Evolutionary conservation across 169 alveolate species (phyloP), one percentile per base, ranked within the genome.

Genomic region (Eimeria acervulina): DNA sequence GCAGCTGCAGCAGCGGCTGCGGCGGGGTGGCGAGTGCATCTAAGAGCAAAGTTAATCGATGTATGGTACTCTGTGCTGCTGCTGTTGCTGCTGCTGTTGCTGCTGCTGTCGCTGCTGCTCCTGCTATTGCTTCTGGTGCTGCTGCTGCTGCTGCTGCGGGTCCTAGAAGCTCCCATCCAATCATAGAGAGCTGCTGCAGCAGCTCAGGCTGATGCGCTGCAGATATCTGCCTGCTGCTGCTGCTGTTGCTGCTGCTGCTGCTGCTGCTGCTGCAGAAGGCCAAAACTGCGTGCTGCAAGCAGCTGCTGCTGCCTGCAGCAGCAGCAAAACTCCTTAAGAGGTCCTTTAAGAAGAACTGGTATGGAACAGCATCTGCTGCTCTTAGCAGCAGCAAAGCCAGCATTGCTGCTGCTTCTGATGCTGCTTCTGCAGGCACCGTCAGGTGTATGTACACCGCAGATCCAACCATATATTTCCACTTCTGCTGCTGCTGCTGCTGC

Each of bases 1-100:
- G 89, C 68, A 78, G 89, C 89, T 38, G 89, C 89, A 78, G 40
- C 63, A 78, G 68, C 66, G 89, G 89, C 66, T 78, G 89, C 63
- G 89, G 89, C 40, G 89, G 28, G 33, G n/a, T 78, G 17, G 66
- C 59, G 13, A 78, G 66, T 5, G 89, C 26, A 19, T 78, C 40
- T 26, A 78, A 31, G 40, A 78, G 68, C 68, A 78, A 59, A 28
- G 33, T 31, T 8, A 78, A 63, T 10, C 89, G 89, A 59, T 51
- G 33, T 12, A 78, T 28, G n/a, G 89, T 63, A 21, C 66, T 36
- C 66, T 44, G 66, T 44, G 89, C 89, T 78, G 38, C 66, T 78
- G 89, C 89, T 78, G 89, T 33, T 21, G 89, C 63, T 42, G 66
- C 63, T 38, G 89, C 89, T 36, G 59, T 63, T 26, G 59, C 66